A percentile compares a stretch with the other conserved stretches of the same genome.
Evolutionary conservation across 1,284 basidiomycete genomes (phyloP).

Genomic region (Cutaneotrichosporon sp.): DNA sequence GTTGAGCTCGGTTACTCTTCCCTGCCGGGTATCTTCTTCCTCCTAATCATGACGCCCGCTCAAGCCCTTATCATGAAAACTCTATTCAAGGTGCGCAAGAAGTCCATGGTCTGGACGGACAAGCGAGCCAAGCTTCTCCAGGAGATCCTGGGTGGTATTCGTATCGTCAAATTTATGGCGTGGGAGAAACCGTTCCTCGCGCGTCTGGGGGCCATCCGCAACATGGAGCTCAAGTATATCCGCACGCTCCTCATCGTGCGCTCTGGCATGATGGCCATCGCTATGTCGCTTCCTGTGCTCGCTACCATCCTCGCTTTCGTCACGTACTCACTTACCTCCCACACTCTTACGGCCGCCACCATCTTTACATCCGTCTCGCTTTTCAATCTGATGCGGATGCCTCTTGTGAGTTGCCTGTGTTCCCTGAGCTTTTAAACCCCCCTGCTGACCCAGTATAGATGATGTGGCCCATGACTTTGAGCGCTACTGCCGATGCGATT

Average conservation of each 20-base stretch:
- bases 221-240: conserved; percentile 71
- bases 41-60: conserved; percentile 60
- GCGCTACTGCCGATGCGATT: conserved; percentile 68
- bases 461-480: conserved; percentile 64
- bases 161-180: conserved; percentile 72
- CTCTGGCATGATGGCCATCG: conserved; percentile 51
- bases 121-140: conserved; percentile 53
- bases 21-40: conserved; percentile 58
- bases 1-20: conserved; percentile 53
- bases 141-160: conserved; percentile 72
- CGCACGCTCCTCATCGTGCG: conserved; percentile 62
- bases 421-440: too few species aligned
- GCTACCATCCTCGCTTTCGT: conserved; percentile 82
- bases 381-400: conserved; percentile 56
- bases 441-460: conserved; percentile 29
- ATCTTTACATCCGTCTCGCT: conserved; percentile 79
- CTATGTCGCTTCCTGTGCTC: conserved; percentile 61
- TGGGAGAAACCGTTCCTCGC: conserved; percentile 60
- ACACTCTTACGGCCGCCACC: conserved; percentile 56
- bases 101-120: conserved; percentile 81
- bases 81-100: conserved; percentile 65
- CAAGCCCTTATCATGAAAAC: conserved; percentile 71
- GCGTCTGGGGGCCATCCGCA: conserved; percentile 65
- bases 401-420: not conserved
- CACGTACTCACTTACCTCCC: conserved; percentile 67